These are phyloP conservation scores for Phytophthora constricta DNA, from an alignment of 352 stramenopile genomes.

Conservation along the genomic window DNA sequence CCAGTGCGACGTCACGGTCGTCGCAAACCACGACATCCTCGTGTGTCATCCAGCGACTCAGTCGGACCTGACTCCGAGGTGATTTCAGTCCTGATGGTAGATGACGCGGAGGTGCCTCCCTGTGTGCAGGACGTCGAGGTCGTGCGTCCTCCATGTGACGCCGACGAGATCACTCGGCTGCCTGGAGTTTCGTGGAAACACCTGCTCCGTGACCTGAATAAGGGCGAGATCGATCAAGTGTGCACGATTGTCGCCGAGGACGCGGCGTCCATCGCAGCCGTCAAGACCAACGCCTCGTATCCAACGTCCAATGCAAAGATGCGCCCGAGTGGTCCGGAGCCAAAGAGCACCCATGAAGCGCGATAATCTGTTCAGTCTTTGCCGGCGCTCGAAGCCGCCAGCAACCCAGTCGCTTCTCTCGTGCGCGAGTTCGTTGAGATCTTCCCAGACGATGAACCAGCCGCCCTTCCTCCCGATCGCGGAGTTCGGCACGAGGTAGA, in stretches of 20 bases:
- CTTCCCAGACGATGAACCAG: constrained; percentile 26
- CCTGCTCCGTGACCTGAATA: constrained; percentile 21
- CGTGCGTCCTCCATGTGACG: constrained; percentile 5
- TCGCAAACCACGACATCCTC: background rate
- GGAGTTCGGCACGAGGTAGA: constrained; percentile 21
- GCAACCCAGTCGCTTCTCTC: constrained; percentile 11
- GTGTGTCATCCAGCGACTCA: background rate
- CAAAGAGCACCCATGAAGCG: background rate
- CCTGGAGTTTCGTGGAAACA: constrained; percentile 14
- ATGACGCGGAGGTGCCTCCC: background rate
- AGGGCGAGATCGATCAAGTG: background rate
- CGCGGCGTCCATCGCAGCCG: background rate
- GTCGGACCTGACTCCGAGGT: background rate
- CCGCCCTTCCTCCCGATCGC: constrained; percentile 15
- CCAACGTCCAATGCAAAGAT: background rate
- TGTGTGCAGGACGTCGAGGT: background rate
- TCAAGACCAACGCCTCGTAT: background rate
- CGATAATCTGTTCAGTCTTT: constrained; percentile 10
- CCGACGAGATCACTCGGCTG: background rate
- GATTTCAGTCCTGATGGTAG: background rate
- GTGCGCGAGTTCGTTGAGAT: constrained; percentile 21
- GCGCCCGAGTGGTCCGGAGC: background rate
- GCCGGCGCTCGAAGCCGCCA: background rate
- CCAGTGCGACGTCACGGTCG: background rate
- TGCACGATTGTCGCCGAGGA: background rate